Conservation (phyloP, 2,329 filamentous ascomycete species). For the Verticillium alfalfae region DNA sequence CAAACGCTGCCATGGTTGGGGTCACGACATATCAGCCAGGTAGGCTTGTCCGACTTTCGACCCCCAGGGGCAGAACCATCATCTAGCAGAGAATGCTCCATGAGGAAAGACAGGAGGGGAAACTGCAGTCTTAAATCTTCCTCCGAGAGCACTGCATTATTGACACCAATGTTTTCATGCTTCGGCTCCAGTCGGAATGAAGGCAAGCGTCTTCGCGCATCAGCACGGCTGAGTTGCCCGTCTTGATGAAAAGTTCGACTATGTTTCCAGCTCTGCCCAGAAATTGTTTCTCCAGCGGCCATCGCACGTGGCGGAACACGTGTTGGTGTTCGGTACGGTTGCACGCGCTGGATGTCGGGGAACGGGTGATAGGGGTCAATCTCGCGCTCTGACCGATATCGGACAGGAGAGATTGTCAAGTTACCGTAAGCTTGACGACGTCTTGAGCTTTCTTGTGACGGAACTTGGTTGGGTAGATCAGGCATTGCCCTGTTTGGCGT, state of each 20-base stretch:
- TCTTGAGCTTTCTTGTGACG: background rate
- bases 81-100: background rate
- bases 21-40: background rate
- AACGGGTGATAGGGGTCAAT: background rate
- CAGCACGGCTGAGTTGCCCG: background rate
- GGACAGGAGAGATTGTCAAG: background rate
- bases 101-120: background rate
- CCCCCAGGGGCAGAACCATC: background rate
- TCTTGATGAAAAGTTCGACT: background rate
- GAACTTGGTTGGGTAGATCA: background rate
- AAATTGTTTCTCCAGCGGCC: background rate
- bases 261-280: background rate
- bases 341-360: background rate
- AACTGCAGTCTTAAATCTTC: background rate
- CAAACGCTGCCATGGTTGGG: background rate
- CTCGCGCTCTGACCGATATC: background rate
- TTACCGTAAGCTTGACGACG: background rate
- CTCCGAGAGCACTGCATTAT: background rate
- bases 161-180: background rate
- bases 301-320: background rate
- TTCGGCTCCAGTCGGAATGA: background rate
- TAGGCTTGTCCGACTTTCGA: background rate
- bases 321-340: background rate
- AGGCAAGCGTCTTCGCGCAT: background rate
- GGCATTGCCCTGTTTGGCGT: background rate